A percentile compares a stretch with the other conserved stretches of the same genome.
These are phyloP conservation scores for Malassezia equina DNA, from an alignment of 1,284 basidiomycete species.

Conservation along the genomic window DNA sequence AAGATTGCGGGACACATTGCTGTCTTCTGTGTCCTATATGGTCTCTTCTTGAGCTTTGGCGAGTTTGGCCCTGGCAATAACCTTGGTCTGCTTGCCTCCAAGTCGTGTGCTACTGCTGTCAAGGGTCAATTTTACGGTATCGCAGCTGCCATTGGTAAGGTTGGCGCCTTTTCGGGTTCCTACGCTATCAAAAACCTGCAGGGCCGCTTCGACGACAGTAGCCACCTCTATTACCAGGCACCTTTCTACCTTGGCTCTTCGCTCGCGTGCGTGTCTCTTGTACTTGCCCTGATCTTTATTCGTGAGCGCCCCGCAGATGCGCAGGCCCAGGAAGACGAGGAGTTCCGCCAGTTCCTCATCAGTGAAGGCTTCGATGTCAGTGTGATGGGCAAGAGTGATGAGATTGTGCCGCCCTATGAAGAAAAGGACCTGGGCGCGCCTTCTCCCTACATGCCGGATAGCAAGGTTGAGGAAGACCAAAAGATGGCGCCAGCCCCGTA, in stretches of 20 bases:
- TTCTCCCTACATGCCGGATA: background rate
- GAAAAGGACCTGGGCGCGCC: background rate
- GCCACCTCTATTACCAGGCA: conserved; percentile 26
- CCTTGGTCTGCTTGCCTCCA: conserved; percentile 36
- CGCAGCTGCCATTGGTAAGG: conserved; percentile 73
- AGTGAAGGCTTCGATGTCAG: conserved; percentile 39
- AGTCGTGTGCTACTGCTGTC: conserved; percentile 32
- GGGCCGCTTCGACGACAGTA: conserved; percentile 14
- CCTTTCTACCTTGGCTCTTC: conserved; percentile 51
- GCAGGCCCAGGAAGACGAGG: conserved; percentile 65
- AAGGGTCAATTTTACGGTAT: conserved; percentile 39
- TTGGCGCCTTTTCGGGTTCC: conserved; percentile 32
- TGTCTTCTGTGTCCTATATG: conserved; percentile 59
- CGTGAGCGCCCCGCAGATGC: conserved; percentile 64
- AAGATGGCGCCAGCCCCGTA: background rate
- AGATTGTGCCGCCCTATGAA: background rate
- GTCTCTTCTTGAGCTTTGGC: conserved; percentile 77
- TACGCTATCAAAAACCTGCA: conserved; percentile 36
- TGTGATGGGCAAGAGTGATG: conserved; percentile 23
- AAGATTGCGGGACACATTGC: conserved; percentile 37
- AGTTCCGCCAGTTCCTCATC: conserved; percentile 50
- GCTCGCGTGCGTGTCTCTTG: conserved; percentile 67
- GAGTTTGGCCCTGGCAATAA: conserved; percentile 56
- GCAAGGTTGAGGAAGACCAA: no score
- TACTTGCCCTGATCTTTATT: conserved; percentile 65